Conservation (phyloP, 164 flowering plant species). For the Buxus sempervirens region DNA sequence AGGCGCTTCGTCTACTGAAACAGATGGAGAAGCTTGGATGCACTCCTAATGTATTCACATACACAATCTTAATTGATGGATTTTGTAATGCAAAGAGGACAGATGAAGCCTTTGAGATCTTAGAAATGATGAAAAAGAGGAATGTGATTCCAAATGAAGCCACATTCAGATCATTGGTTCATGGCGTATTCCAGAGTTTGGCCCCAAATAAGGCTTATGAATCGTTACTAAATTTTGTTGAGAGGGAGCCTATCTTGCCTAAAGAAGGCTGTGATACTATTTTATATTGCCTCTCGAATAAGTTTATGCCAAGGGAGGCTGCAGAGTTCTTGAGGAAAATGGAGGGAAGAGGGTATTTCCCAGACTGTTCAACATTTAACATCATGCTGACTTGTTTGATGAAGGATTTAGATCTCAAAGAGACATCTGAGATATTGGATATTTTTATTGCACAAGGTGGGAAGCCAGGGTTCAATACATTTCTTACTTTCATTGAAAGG, state of each 20-base stretch:
- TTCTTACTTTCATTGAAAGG: constrained; percentile 48
- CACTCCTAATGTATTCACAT: constrained; percentile 74
- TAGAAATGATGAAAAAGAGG: constrained; percentile 61
- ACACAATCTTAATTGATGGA: constrained; percentile 78
- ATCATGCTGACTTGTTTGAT: constrained; percentile 50
- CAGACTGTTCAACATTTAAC: constrained; percentile 51
- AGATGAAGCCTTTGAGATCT: constrained; percentile 60
- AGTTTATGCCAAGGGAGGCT: constrained; percentile 57
- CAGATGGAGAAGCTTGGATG: constrained; percentile 70
- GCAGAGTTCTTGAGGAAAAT: constrained; percentile 41
- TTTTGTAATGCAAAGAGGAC: constrained; percentile 69
- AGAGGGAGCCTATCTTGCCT: constrained; percentile 33
- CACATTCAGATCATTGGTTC: constrained; percentile 76
- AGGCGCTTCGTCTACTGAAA: constrained; percentile 76
- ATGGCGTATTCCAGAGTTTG: constrained; percentile 64
- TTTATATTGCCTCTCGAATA: constrained; percentile 53
- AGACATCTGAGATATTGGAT: constrained; percentile 51
- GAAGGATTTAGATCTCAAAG: constrained; percentile 50
- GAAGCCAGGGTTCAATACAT: constrained; percentile 49
- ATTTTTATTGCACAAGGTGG: constrained; percentile 39
- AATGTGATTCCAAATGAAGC: constrained; percentile 74
- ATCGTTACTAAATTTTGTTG: constrained; percentile 37
- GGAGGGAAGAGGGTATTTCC: constrained; percentile 51
- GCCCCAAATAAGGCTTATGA: constrained; percentile 50
- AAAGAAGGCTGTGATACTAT: constrained; percentile 52